Evolutionary conservation across 495 filamentous ascomycete genomes (phyloP).

Genomic region (Echria macrotheca): DNA sequence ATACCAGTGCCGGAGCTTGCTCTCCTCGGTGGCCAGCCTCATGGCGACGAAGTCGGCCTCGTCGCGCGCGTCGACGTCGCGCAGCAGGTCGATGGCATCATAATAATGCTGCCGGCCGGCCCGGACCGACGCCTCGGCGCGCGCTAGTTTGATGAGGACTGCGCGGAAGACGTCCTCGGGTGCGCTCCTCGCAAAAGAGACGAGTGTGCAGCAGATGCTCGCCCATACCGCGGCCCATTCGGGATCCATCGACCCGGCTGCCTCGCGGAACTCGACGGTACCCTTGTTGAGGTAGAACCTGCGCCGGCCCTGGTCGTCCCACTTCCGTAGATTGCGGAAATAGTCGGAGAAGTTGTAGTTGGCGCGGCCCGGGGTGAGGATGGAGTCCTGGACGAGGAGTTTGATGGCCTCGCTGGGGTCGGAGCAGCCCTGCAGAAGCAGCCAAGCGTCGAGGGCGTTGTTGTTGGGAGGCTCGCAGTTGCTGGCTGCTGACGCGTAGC

Average conservation of each 20-base stretch:
- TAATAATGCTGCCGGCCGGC: slow-evolving; percentile 1
- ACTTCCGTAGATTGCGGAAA: no score
- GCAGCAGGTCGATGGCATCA: slow-evolving; percentile 11
- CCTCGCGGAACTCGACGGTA: slow-evolving; percentile 23
- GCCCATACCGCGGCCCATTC: slow-evolving; percentile 10
- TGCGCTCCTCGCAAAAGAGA: slow-evolving; percentile 11
- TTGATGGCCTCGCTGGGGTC: neutral
- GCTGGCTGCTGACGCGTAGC: neutral
- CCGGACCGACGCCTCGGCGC: slow-evolving; percentile 11
- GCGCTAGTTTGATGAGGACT: slow-evolving; percentile 8
- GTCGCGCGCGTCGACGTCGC: slow-evolving; percentile 5
- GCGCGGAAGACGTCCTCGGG: neutral
- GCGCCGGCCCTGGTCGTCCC: neutral
- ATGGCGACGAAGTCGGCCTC: slow-evolving; percentile 9
- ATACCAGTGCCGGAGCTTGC: slow-evolving; percentile 7
- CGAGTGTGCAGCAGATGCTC: slow-evolving; percentile 12
- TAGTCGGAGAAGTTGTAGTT: slow-evolving; percentile 15
- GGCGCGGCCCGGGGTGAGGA: neutral
- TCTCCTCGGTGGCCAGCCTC: neutral
- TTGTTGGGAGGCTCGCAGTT: neutral
- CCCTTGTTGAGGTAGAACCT: neutral
- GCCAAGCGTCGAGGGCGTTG: neutral
- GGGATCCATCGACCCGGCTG: slow-evolving; percentile 3
- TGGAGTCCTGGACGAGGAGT: no score
- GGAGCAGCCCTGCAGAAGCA: neutral